These are phyloP conservation scores for Isatis lusitanica DNA, from an alignment of 441 rosid genomes.

Conservation along the genomic window DNA sequence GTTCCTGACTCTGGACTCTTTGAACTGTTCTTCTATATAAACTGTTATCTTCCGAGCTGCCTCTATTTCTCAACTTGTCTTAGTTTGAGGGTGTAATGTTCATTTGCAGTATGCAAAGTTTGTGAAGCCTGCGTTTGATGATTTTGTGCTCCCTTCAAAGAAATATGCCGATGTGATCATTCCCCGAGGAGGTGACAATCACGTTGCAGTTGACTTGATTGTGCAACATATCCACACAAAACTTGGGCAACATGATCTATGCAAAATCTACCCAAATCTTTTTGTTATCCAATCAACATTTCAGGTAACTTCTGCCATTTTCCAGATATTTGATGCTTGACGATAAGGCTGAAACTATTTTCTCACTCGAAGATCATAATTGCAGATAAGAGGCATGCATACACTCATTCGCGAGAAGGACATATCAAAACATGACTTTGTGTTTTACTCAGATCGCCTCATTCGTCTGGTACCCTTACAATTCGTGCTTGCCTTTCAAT, in stretches of 20 bases:
- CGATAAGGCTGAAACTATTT: not conserved
- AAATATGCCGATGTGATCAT: conserved; percentile 96
- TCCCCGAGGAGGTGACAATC: conserved; percentile 97
- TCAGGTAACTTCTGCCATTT: conserved; percentile 56
- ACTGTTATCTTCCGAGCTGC: conserved; percentile 1
- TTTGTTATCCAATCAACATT: conserved; percentile 85
- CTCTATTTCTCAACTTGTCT: not conserved
- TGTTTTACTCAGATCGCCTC: conserved; percentile 93
- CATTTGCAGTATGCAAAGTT: conserved; percentile 89
- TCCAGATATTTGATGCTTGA: conserved; percentile 1
- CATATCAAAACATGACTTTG: conserved; percentile 92
- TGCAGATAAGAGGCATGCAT: conserved; percentile 98
- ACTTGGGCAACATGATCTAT: conserved; percentile 96
- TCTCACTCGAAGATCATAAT: conserved; percentile 32
- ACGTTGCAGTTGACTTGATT: conserved; percentile 94
- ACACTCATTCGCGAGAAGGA: conserved; percentile 90
- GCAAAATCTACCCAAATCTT: conserved; percentile 90
- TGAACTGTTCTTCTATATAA: not conserved
- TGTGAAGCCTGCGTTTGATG: conserved; percentile 99
- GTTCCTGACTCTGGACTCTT: not conserved
- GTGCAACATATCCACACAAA: conserved; percentile 94
- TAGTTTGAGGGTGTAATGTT: conserved; percentile 14
- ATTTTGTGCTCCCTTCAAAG: conserved; percentile 93
- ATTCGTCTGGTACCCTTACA: conserved; percentile 73
- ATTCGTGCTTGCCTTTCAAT: conserved; percentile 5